A percentile compares a stretch with the other conserved stretches of the same genome.
Evolutionary conservation across 2,329 filamentous ascomycete species (phyloP).

Genomic region (Cadophora luteo-olivacea): DNA sequence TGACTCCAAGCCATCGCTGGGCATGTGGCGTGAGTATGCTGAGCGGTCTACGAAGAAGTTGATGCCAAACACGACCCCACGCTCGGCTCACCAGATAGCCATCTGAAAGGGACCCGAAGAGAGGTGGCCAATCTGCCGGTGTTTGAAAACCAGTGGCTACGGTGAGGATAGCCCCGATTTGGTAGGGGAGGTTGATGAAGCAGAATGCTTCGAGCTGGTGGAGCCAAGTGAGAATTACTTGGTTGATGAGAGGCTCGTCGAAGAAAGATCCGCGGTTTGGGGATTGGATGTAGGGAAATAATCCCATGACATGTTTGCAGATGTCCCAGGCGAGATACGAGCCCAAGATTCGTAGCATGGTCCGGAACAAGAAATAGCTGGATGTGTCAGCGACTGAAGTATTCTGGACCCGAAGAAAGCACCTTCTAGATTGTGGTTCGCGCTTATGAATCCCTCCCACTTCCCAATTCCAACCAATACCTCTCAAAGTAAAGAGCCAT

Average conservation of each 20-base stretch:
- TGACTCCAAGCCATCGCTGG: constrained; percentile 1
- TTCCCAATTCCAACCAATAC: constrained; percentile 26
- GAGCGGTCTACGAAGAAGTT: constrained; percentile 14
- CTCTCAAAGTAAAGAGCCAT: constrained; percentile 21
- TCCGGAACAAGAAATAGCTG: constrained; percentile 21
- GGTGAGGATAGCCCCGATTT: constrained; percentile 18
- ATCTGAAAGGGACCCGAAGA: constrained; percentile 20
- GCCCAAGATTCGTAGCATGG: constrained; percentile 6
- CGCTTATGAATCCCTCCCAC: constrained; percentile 22
- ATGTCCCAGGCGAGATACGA: constrained; percentile 14
- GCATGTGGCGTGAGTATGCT: constrained; percentile 13
- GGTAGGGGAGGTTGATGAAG: constrained; percentile 25
- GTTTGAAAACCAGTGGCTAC: constrained; percentile 11
- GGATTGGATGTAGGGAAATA: constrained; percentile 12
- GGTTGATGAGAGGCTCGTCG: constrained; percentile 8
- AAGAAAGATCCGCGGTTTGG: constrained; percentile 19
- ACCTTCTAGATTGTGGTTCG: constrained; percentile 11
- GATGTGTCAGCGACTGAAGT: not conserved
- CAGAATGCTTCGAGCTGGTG: constrained; percentile 28
- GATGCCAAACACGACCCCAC: constrained; percentile 25
- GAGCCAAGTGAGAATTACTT: constrained; percentile 26
- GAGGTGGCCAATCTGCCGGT: constrained; percentile 20
- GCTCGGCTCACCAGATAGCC: constrained; percentile 20
- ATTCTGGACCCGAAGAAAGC: not conserved
- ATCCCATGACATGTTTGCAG: constrained; percentile 3